Evolutionary conservation across 192 early-diverging fungal genomes (phyloP), one percentile per base, ranked within the genome.

Genomic region (Coemansia sp.): DNA sequence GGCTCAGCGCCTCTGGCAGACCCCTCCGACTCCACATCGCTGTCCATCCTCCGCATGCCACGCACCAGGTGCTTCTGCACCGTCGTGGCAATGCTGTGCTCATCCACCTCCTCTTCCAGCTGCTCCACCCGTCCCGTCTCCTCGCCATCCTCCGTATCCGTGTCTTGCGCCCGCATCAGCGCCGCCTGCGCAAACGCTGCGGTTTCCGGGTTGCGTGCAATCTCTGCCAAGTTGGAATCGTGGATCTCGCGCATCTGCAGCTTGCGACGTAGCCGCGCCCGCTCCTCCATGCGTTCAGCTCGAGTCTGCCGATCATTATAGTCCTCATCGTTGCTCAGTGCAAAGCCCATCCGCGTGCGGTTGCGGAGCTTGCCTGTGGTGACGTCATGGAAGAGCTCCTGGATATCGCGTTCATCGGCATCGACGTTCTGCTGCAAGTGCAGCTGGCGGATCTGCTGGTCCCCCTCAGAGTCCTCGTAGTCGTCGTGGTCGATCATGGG

Each of bases 151-250:
- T 71, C 70, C 8, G 50, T 59, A n/a, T 39, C 44, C 10, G 23
- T 28, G 14, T 47, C 15, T 19, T 59, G 57, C 15, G 55, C 49
- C 18, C 72, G 72, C 72, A 76, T 76, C 23, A 78, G 50, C 18
- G 79, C 79, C 0, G 73, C 68, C 1, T 56, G 68, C 2, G 79
- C 79, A 69, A 80, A 80, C 2, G 79, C 79, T 7, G 79, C 72
- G 0, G 79, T 80, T 39, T 80, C 72, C 0, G 79, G 79, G 39
- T 80, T 68, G 31, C 49, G 59, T 10, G 79, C 79, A 49, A 70
- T 78, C 31, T 55, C 65, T 0, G 68, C 68, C 55, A 78, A 15
- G 39, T 56, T 70, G 0, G 53, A 53, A 10, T 78, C 74, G 37
- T 70, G 68, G 41, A 78, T 78, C 57, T 71, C 74, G 12, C 57